Conservation (phyloP, 257 asterid genomes). For the Lavandula angustifolia region DNA sequence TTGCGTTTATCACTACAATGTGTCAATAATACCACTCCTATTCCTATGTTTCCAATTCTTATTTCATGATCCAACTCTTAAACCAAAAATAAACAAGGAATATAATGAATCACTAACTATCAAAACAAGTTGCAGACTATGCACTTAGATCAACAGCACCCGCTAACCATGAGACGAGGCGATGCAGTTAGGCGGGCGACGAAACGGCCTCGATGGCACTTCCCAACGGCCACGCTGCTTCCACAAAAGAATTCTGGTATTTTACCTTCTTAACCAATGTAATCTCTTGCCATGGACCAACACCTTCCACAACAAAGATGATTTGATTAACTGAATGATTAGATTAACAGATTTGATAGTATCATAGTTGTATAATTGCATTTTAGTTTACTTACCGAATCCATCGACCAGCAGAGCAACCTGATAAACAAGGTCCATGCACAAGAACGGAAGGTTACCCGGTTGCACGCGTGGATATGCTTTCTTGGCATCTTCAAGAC, state of each 20-base stretch:
- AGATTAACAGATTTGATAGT: not conserved
- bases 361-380: not conserved
- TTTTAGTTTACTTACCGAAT: conserved; percentile 62
- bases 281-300: conserved; percentile 58
- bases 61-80: conserved; percentile 1
- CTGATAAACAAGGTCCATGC: conserved; percentile 96
- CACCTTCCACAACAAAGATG: conserved; percentile 45
- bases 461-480: conserved; percentile 56
- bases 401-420: conserved; percentile 86
- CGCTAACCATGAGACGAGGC: conserved; percentile 5
- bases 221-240: conserved; percentile 91
- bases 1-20: conserved; percentile 7
- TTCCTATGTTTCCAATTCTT: conserved; percentile 31
- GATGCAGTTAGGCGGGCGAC: conserved; percentile 28
- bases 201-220: conserved; percentile 80
- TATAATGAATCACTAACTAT: conserved; percentile 24
- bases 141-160: conserved; percentile 19
- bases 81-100: conserved; percentile 25
- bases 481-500: conserved; percentile 61
- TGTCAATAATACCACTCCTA: conserved; percentile 21
- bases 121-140: not conserved
- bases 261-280: conserved; percentile 58
- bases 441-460: conserved; percentile 80
- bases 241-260: conserved; percentile 58
- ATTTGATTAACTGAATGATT: conserved; percentile 1